Base-by-base conservation (phyloP, 139 green algal genomes). In the Picochlorum sp. region DNA sequence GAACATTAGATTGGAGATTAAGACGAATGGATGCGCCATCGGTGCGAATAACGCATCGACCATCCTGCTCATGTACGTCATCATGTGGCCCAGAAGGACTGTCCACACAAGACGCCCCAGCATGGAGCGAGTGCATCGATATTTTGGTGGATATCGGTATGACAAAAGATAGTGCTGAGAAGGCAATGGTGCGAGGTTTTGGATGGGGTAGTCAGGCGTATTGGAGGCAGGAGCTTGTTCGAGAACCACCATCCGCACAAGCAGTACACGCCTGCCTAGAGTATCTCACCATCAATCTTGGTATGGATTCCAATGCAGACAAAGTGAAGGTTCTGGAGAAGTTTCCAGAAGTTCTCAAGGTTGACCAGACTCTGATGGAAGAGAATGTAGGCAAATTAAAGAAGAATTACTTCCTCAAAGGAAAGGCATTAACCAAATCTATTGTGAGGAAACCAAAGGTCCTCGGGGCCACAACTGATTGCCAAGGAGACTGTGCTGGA, bases 121-220 rank as follows among this genome's bases (percentile, higher is more conserved):
- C 11, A 18, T 54, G 47, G 47, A 54, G 6, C n/a, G 47, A 20
- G 7, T 54, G 47, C 11, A 26, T 21, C 13, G n/a, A 54, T 9
- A 6, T 54, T 26, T 54, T 54, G n/a, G 47, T 26, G 5, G 47
- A 54, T 54, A 7, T 54, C 16, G 47, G 47, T 21, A 54, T 54
- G 47, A 54, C 18, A 20, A 21, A 21, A 8, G 51, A 59, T 3
- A 34, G 44, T 20, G 61, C 69, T 3, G 24, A 71, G 16, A 21
- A 38, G 4, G 49, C 37, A 2, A 38, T 75, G 34, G 30, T 71
- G 3, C 61, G 62, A 44, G 69, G 57, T 0, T 75, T 75, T 64
- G 69, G 61, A 32, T 75, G 69, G 69, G 65, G 50, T 21, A 66
- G 69, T 18, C 61, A 75, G 26, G 69, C 34, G 21, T 75, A 71